Evolutionary conservation across 768 basidiomycete genomes (phyloP).

Genomic region (Termitomyces sp.): DNA sequence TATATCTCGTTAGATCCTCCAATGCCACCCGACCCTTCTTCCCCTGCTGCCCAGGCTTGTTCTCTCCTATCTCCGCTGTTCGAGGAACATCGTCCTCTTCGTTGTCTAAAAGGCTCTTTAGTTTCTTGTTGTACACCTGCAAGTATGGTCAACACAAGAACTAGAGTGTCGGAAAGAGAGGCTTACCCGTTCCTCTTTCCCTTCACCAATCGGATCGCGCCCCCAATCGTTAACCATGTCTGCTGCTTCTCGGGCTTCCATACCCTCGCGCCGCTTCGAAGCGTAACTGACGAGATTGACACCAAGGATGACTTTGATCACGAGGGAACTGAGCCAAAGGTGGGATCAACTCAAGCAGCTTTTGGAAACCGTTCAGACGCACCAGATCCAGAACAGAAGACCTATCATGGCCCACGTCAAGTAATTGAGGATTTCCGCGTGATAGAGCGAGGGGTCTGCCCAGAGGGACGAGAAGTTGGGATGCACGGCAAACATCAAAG

Average conservation of each 20-base stretch:
- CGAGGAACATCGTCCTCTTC: conserved; percentile 62
- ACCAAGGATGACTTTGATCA: conserved; percentile 90
- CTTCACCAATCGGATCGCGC: conserved; percentile 89
- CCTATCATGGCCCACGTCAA: conserved; percentile 65
- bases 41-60: conserved; percentile 31
- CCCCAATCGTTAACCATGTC: conserved; percentile 87
- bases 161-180: conserved; percentile 1
- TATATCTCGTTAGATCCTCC: conserved; percentile 90
- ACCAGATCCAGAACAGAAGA: conserved; percentile 84
- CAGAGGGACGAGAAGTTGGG: conserved; percentile 40
- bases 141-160: background rate
- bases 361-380: conserved; percentile 8
- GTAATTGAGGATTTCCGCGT: conserved; percentile 48
- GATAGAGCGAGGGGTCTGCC: conserved; percentile 40
- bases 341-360: background rate
- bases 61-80: conserved; percentile 74
- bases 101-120: conserved; percentile 69
- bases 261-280: conserved; percentile 63
- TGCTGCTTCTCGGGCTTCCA: conserved; percentile 71
- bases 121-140: conserved; percentile 79
- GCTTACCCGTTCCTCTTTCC: conserved; percentile 75
- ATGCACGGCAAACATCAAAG: conserved; percentile 53
- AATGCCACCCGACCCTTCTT: conserved; percentile 66
- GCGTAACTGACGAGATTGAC: conserved; percentile 86
- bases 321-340: conserved; percentile 57